phyloP scores from a whole-genome alignment of 2,329 filamentous ascomycete species.

The Alternaria arbusti region DNA sequence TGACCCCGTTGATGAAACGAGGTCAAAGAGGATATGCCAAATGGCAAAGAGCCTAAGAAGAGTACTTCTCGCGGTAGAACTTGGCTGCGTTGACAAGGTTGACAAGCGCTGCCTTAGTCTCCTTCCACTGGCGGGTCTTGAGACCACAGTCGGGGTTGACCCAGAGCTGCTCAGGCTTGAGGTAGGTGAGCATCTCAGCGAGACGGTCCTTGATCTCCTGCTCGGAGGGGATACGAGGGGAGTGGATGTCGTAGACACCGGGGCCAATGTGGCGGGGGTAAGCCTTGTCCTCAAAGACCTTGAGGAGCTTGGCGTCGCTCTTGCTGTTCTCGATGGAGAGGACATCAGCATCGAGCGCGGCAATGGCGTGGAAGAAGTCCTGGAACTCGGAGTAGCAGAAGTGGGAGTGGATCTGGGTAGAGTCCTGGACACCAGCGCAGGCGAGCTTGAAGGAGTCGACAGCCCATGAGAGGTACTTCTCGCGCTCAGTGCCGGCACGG shows the following conservation, averaged over 20 bases:
- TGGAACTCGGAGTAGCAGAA: slow-evolving; percentile 99
- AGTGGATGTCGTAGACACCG: slow-evolving; percentile 99
- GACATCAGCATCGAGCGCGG: slow-evolving; percentile 95
- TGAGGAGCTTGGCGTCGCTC: slow-evolving; percentile 98
- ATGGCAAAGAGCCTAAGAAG: slow-evolving; percentile 57
- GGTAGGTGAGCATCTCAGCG: slow-evolving; percentile 93
- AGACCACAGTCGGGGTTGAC: slow-evolving; percentile 99
- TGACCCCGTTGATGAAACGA: slow-evolving; percentile 43
- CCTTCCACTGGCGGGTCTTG: slow-evolving; percentile 98
- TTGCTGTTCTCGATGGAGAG: slow-evolving; percentile 99
- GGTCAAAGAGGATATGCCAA: slow-evolving; percentile 25
- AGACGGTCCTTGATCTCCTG: slow-evolving; percentile 98
- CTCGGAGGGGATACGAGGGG: slow-evolving; percentile 93
- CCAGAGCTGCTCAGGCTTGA: slow-evolving; percentile 99
- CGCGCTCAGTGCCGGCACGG: slow-evolving; percentile 89
- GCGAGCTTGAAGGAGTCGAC: slow-evolving; percentile 98
- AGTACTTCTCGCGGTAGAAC: slow-evolving; percentile 90
- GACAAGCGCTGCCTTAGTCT: slow-evolving; percentile 93
- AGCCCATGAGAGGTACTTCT: slow-evolving; percentile 96
- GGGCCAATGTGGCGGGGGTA: slow-evolving; percentile 99
- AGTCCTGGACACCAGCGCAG: slow-evolving; percentile 90
- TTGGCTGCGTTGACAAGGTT: slow-evolving; percentile 99
- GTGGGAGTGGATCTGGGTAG: slow-evolving; percentile 99
- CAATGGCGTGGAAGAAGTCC: slow-evolving; percentile 99
- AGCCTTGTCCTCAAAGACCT: slow-evolving; percentile 96